phyloP scores from a whole-genome alignment of 495 filamentous ascomycete species.

The Aspergillus hancockii region DNA sequence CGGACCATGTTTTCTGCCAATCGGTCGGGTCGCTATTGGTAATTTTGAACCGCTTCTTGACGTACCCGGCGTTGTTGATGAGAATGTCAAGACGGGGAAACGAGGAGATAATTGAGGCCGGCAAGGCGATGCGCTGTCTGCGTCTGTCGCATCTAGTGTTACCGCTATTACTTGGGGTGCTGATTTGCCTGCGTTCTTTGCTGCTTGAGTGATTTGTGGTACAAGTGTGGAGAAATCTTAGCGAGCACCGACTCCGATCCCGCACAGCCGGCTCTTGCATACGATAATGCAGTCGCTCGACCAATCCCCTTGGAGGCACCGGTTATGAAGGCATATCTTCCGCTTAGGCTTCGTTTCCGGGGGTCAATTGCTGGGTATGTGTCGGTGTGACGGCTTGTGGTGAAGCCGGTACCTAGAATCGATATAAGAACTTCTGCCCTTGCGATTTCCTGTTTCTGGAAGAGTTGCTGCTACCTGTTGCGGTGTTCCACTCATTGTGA shows the following conservation, averaged over 20 bases:
- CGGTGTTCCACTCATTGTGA: neutral
- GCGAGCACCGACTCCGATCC: slow-evolving; percentile 50
- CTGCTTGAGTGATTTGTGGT: slow-evolving; percentile 37
- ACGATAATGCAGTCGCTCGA: slow-evolving; percentile 41
- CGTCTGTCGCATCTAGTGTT: slow-evolving; percentile 43
- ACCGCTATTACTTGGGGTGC: slow-evolving; percentile 44
- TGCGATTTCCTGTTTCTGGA: neutral
- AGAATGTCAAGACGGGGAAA: slow-evolving; percentile 47
- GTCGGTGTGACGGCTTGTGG: neutral
- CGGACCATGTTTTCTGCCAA: slow-evolving; percentile 47
- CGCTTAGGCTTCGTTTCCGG: slow-evolving; percentile 28
- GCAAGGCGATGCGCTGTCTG: slow-evolving; percentile 35
- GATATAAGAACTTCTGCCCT: neutral
- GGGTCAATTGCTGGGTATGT: slow-evolving; percentile 49
- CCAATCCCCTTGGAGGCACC: slow-evolving; percentile 55
- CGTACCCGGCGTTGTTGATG: slow-evolving; percentile 54
- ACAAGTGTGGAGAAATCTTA: slow-evolving; percentile 34
- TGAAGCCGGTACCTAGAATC: neutral
- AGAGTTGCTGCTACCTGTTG: neutral
- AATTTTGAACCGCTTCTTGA: slow-evolving; percentile 36
- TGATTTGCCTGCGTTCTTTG: slow-evolving; percentile 31
- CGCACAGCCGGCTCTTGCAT: slow-evolving; percentile 47
- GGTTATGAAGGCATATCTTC: slow-evolving; percentile 48
- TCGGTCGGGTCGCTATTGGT: slow-evolving; percentile 43
- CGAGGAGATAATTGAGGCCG: neutral